These are phyloP conservation scores for Cardamine resedifolia DNA, from an alignment of 345 rosid species.

Conservation along the genomic window DNA sequence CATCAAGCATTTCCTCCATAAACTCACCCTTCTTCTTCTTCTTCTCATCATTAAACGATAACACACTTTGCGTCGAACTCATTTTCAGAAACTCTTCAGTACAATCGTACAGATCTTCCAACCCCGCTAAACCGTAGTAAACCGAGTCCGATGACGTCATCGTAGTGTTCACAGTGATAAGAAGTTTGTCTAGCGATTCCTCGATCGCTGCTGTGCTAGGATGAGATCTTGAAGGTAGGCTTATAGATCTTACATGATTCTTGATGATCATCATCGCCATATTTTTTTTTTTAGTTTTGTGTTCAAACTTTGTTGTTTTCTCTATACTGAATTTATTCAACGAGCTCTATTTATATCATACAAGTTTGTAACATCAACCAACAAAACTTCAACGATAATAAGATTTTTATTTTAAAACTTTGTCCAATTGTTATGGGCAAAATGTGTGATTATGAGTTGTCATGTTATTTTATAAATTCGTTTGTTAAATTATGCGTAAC, in stretches of 20 bases:
- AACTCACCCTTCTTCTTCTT: conserved; percentile 36
- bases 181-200: conserved; percentile 53
- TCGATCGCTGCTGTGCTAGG: conserved; percentile 54
- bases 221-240: conserved; percentile 79
- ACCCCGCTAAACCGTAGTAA: conserved; percentile 37
- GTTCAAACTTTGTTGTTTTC: conserved; percentile 27
- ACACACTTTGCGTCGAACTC: conserved; percentile 53
- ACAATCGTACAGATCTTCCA: conserved; percentile 49
- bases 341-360: conserved; percentile 28
- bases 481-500: conserved; percentile 32
- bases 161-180: conserved; percentile 37
- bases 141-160: conserved; percentile 46
- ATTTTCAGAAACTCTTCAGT: conserved; percentile 60
- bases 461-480: conserved; percentile 23
- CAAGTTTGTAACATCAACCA: conserved; percentile 18
- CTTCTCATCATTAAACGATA: conserved; percentile 16
- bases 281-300: background rate
- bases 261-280: conserved; percentile 43
- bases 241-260: conserved; percentile 56
- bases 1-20: conserved; percentile 57
- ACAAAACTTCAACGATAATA: conserved; percentile 29
- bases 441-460: conserved; percentile 32
- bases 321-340: conserved; percentile 1
- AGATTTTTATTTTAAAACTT: background rate
- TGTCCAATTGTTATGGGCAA: background rate